These are phyloP conservation scores for Juglanconis juglandina DNA, from an alignment of 2,329 filamentous ascomycete genomes.

Conservation along the genomic window DNA sequence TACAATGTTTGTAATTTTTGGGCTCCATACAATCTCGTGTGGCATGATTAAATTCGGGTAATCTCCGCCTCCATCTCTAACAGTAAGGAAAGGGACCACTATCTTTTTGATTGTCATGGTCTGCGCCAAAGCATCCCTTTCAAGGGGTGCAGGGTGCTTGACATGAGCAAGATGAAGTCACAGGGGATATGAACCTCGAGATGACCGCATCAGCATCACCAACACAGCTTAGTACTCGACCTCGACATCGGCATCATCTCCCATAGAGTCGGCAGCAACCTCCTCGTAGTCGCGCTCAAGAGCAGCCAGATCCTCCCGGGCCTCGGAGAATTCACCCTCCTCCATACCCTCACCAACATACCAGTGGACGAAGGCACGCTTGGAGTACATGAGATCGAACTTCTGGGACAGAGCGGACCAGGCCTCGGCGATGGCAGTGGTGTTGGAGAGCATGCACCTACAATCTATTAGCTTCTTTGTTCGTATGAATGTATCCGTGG, in stretches of 20 bases:
- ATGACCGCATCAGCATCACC: conserved; percentile 15
- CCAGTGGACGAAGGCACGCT: conserved; percentile 99
- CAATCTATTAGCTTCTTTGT: background rate
- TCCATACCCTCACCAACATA: conserved; percentile 99
- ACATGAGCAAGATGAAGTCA: conserved; percentile 14
- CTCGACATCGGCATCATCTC: conserved; percentile 78
- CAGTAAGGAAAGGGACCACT: conserved; percentile 14
- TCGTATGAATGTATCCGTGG: background rate
- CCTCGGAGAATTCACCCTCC: conserved; percentile 99
- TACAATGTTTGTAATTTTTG: conserved; percentile 10
- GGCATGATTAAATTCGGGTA: conserved; percentile 19
- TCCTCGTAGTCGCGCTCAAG: conserved; percentile 99
- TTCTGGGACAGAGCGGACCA: conserved; percentile 96
- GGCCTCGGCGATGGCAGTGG: conserved; percentile 95
- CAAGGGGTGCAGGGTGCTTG: background rate
- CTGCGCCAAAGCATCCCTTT: background rate
- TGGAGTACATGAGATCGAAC: conserved; percentile 99
- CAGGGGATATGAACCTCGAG: conserved; percentile 15
- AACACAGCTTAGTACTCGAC: conserved; percentile 74
- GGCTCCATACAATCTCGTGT: conserved; percentile 18
- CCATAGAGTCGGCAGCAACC: conserved; percentile 90
- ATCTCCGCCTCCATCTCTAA: conserved; percentile 16
- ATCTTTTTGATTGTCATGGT: conserved; percentile 15
- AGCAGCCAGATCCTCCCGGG: conserved; percentile 95
- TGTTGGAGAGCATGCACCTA: conserved; percentile 98